Evolutionary conservation across 441 rosid species (phyloP).

Genomic region (Gossypium schwendimanii): DNA sequence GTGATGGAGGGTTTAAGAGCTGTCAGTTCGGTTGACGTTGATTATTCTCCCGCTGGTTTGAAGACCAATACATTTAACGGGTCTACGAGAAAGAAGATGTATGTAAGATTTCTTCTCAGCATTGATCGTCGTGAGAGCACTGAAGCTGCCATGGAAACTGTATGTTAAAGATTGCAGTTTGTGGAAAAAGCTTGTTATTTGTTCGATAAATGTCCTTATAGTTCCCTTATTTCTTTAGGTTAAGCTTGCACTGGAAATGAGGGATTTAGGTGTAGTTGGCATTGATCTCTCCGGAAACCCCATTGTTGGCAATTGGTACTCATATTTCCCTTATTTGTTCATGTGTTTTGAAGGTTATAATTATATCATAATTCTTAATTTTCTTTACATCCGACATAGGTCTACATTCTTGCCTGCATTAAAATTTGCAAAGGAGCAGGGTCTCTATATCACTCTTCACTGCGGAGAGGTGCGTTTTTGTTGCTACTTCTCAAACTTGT

Average conservation of each 20-base stretch:
- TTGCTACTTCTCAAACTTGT: slow-evolving; percentile 10
- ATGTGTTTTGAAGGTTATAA: background rate
- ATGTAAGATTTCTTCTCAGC: slow-evolving; percentile 90
- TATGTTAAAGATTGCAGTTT: slow-evolving; percentile 30
- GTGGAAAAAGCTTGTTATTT: background rate
- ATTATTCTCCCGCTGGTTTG: slow-evolving; percentile 29
- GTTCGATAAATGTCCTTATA: background rate
- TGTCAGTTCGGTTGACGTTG: slow-evolving; percentile 51
- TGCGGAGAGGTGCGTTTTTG: slow-evolving; percentile 78
- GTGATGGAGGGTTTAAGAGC: slow-evolving; percentile 69
- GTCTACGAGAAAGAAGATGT: slow-evolving; percentile 50
- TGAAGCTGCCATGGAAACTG: slow-evolving; percentile 87
- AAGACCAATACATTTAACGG: slow-evolving; percentile 31
- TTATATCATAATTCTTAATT: slow-evolving; percentile 2
- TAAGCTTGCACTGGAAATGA: slow-evolving; percentile 83
- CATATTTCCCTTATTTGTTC: background rate
- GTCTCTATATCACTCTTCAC: slow-evolving; percentile 76
- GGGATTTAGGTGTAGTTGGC: slow-evolving; percentile 68
- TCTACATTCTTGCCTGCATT: slow-evolving; percentile 75
- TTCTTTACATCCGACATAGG: slow-evolving; percentile 6
- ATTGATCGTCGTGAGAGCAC: slow-evolving; percentile 90
- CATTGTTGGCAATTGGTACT: slow-evolving; percentile 72
- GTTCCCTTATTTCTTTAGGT: slow-evolving; percentile 36
- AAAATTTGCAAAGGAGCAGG: slow-evolving; percentile 61
- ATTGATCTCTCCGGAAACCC: slow-evolving; percentile 98